Base-by-base conservation (phyloP, 2,329 filamentous ascomycete species). In the Orbilia brochopaga region DNA sequence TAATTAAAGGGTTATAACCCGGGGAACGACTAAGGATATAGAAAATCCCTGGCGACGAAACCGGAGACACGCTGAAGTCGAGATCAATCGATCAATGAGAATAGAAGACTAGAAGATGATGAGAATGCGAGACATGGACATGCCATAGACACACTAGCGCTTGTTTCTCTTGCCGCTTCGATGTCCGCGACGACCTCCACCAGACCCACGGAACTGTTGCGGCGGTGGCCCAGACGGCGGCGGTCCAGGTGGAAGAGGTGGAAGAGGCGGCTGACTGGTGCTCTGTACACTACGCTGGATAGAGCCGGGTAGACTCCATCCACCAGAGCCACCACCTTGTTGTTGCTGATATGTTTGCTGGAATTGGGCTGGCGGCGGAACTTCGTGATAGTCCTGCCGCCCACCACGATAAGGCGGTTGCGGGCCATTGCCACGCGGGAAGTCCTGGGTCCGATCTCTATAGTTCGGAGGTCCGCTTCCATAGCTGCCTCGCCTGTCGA, bases 391-490 rank as follows among this genome's bases (percentile, higher is more conserved):
- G 10, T 51, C 40, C 23, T 63, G 59, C 10, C 48, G 58, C 11
- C 66, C 59, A 44, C 60, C 59, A 44, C 60, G 60, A 11, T 50
- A 51, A 15, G 67, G 60, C 35, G 40, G 42, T 30, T 57, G 60
- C 3, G 51, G 55, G 35, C 30, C 50, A 32, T 56, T 40, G n/a
- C 67, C 60, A 32, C 67, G 67, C 7, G 59, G 66, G 23, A 70
- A 70, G 46, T 70, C 66, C n/a, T 69, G 65, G 35, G 65, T 23
- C 30, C 66, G 66, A n/a, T 70, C 66, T 32, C 66, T 59, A 55
- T 58, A 70, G 40, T 56, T 70, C 21, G 32, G 58, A 30, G 35
- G 40, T 2, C 53, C 42, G 13, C 17, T 24, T 13, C 37, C 53
- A 24, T 54, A 70, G 15, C 66, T 54, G 23, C 65, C 54, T 10